Conservation (phyloP, 495 filamentous ascomycete species). For the Aspergillus homomorphus region DNA sequence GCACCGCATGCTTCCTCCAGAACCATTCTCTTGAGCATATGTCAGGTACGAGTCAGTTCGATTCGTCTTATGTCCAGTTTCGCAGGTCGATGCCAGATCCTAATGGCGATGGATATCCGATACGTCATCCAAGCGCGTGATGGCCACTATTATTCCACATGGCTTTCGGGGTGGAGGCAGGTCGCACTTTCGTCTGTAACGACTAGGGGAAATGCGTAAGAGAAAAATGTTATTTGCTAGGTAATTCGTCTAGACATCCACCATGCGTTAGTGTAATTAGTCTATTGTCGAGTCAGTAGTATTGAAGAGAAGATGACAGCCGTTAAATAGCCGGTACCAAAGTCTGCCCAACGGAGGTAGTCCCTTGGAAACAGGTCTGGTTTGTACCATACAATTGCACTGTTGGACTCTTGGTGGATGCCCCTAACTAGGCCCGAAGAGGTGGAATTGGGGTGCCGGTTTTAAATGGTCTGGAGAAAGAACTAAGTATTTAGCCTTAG, state of each 20-base stretch:
- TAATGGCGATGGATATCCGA: neutral
- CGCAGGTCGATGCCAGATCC: neutral
- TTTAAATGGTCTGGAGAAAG: neutral
- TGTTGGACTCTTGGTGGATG: constrained; percentile 2
- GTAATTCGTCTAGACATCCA: neutral
- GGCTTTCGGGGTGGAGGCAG: neutral
- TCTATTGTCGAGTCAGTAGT: neutral
- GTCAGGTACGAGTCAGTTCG: neutral
- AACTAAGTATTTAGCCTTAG: neutral
- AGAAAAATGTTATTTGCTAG: neutral
- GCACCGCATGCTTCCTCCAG: neutral
- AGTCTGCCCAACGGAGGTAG: neutral
- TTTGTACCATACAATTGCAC: neutral
- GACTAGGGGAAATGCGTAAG: neutral
- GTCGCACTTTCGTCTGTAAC: neutral
- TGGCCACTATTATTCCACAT: neutral
- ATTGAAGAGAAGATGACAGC: neutral
- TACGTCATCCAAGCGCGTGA: neutral
- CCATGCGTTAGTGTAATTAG: neutral
- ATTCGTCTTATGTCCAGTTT: neutral
- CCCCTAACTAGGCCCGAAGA: constrained; percentile 14
- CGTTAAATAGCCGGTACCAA: constrained; percentile 1
- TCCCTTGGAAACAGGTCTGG: neutral
- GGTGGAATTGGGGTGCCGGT: neutral
- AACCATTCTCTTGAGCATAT: neutral